These are phyloP conservation scores for Solanum aculeatissimum DNA, from an alignment of 305 asterid genomes.

Conservation along the genomic window DNA sequence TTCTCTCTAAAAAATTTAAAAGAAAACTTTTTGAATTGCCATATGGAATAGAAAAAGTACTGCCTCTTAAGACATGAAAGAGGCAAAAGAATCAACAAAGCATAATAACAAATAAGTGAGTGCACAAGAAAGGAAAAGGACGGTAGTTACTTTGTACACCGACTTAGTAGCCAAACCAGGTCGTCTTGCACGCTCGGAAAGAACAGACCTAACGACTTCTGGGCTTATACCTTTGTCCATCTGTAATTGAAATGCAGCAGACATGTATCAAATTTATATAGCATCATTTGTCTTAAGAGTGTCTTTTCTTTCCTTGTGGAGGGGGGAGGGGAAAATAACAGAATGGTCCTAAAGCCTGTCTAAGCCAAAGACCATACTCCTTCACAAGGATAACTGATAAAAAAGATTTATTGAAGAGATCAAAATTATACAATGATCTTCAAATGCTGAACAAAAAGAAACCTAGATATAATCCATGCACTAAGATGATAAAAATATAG, in stretches of 20 bases:
- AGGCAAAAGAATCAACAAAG: not conserved
- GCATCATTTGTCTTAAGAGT: not conserved
- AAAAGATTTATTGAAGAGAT: not conserved
- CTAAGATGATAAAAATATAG: not conserved
- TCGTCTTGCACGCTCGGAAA: conserved; percentile 74
- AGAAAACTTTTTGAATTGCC: not conserved
- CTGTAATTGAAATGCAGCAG: conserved; percentile 28
- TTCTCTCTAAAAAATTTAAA: no score
- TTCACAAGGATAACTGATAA: not conserved
- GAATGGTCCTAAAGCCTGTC: not conserved
- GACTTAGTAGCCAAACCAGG: conserved; percentile 78
- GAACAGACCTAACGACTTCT: conserved; percentile 82
- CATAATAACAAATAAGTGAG: not conserved
- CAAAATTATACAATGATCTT: not conserved
- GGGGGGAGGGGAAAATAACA: not conserved
- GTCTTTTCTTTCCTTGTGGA: not conserved
- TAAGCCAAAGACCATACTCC: not conserved
- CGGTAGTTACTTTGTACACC: conserved; percentile 45
- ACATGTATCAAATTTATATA: not conserved
- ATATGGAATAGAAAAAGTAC: not conserved
- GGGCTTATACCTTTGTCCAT: conserved; percentile 75
- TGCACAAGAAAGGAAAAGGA: not conserved
- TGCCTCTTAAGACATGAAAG: not conserved
- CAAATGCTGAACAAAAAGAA: not conserved
- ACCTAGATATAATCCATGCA: not conserved